Evolutionary conservation across 2,329 filamentous ascomycete species (phyloP), one percentile per base, ranked within the genome.

Genomic region (Colletotrichum sp.): DNA sequence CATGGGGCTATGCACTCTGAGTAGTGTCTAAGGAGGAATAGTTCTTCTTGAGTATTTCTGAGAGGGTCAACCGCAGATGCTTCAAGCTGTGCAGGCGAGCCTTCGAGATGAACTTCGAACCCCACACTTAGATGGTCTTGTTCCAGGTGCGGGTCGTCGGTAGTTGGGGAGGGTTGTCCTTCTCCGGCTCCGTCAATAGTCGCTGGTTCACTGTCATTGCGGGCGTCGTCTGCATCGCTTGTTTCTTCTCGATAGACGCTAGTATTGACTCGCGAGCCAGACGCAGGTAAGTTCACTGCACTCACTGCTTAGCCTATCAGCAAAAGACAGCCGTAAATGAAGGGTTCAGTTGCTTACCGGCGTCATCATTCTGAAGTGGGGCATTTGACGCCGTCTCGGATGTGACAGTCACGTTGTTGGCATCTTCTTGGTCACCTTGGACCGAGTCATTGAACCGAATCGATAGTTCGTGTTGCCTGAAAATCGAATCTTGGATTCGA

Each of bases 1-100:
- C 55, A 59, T 12, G 55, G 55, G 21, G 55, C 55, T 59, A 59
- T 59, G 21, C 55, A 59, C 16, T 59, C 55, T 59, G 55, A 59
- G 55, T 59, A 59, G 26, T 59, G 55, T 28, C 55, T 59, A 16
- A 59, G 26, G 8, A 28, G 26, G 24, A 28, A 59, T 59, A 59
- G 55, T 28, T 59, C 55, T 26, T 59, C 55, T 18, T 59, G 55
- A 13, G 55, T 59, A 28, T 59, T 59, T 28, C 55, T 59, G 9
- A 59, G 55, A 59, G 55, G 55, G 18, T 59, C 55, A 5, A 59
- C 26, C 21, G 55, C 44, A 49, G 44, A 49, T 4, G 44, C 44
- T 21, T 49, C 44, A 49, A 49, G 60, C n/a, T 32, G 60, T 15
- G 62, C 34, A 24, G 62, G 26, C 2, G 24, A 36, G 21, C 28